Conservation (phyloP, 2,329 filamentous ascomycete genomes). For the Aspergillus sp. region DNA sequence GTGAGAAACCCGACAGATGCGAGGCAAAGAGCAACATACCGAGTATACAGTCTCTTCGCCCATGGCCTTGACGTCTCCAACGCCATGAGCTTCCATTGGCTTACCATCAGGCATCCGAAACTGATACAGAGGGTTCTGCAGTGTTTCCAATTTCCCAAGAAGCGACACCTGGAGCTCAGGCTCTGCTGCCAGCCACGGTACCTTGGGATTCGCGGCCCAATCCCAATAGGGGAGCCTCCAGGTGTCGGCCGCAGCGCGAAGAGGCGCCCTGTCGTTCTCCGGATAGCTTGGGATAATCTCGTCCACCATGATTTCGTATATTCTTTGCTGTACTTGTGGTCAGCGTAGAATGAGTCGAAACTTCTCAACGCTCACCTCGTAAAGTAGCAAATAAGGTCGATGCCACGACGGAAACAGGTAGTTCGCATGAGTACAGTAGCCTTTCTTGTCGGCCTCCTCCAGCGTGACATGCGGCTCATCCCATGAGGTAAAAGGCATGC, state of each 20-base stretch:
- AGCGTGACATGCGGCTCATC: not conserved
- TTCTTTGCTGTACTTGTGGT: not conserved
- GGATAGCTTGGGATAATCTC: conserved; percentile 1
- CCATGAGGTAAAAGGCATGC: conserved; percentile 2
- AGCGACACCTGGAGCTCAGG: conserved; percentile 4
- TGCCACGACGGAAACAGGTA: conserved; percentile 15
- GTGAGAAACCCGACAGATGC: not conserved
- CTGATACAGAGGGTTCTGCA: conserved; percentile 2
- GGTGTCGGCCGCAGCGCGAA: conserved; percentile 2
- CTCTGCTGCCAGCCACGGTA: not conserved
- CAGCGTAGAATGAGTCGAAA: not conserved
- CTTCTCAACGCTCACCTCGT: not conserved
- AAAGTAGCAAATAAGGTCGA: conserved; percentile 13
- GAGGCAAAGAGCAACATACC: not conserved
- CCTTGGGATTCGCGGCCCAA: conserved; percentile 5
- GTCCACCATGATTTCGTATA: conserved; percentile 1
- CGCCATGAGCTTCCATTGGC: not conserved
- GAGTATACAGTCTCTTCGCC: not conserved
- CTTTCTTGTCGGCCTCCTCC: not conserved
- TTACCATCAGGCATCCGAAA: conserved; percentile 3
- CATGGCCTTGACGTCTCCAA: conserved; percentile 1
- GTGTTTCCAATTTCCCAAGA: not conserved
- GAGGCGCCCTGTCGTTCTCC: not conserved
- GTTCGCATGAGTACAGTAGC: conserved; percentile 12
- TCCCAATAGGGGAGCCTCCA: conserved; percentile 17